phyloP scores from a whole-genome alignment of 2,329 filamentous ascomycete species.

The Arthrocladium fulminans region DNA sequence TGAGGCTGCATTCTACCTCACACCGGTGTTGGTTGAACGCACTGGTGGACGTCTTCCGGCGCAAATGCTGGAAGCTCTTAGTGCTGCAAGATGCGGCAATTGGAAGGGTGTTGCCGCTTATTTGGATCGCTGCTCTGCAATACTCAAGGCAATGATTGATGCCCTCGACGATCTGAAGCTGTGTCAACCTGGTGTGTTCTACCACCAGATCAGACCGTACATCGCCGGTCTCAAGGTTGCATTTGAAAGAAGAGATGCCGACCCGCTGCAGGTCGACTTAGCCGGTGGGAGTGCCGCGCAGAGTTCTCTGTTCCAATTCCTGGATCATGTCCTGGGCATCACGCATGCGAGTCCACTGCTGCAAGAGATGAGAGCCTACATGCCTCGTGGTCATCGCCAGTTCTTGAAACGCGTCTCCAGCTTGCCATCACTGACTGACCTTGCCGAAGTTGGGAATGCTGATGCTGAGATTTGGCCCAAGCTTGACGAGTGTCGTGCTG shows the following conservation, averaged over 20 bases:
- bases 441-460: neutral
- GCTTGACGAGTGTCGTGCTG: neutral
- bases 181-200: slow-evolving; percentile 12
- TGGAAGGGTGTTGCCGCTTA: neutral
- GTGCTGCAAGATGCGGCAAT: neutral
- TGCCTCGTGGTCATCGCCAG: slow-evolving; percentile 11
- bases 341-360: slow-evolving; percentile 10
- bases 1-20: slow-evolving; percentile 13
- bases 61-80: slow-evolving; percentile 7
- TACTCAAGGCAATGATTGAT: slow-evolving; percentile 7
- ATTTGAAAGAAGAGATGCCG: slow-evolving; percentile 2
- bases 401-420: slow-evolving; percentile 10
- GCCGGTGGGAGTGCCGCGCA: slow-evolving; percentile 13
- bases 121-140: slow-evolving; percentile 8
- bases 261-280: neutral
- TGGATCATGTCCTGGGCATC: slow-evolving; percentile 13
- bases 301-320: slow-evolving; percentile 13
- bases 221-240: slow-evolving; percentile 10
- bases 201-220: slow-evolving; percentile 10
- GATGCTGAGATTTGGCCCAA: neutral
- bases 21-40: slow-evolving; percentile 10
- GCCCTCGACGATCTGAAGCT: slow-evolving; percentile 4
- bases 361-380: slow-evolving; percentile 11
- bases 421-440: slow-evolving; percentile 9
- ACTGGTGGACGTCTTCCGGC: slow-evolving; percentile 4